Base-by-base conservation (phyloP, 352 stramenopile species). In the Phytophthora chlamydospora region DNA sequence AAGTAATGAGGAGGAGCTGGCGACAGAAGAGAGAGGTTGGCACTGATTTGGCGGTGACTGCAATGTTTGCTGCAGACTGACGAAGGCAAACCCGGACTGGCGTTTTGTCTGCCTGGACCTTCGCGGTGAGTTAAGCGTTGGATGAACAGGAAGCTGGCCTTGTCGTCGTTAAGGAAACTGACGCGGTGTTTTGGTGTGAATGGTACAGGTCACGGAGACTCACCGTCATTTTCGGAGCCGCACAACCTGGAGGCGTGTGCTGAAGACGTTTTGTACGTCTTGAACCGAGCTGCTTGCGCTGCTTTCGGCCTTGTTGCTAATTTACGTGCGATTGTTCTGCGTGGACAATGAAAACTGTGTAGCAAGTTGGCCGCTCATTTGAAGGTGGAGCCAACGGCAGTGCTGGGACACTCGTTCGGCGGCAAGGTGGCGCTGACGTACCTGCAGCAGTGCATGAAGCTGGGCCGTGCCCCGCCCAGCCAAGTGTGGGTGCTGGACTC, bases 341-440 rank as follows among this genome's bases (percentile, higher is more conserved):
- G 47, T 44, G 13, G 4, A 29, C 10, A 38, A 48, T 58, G 33
- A 38, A 35, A 32, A 29, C 4, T 27, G 0, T 44, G 11, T 47
- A 93, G 84, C 5, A 68, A 73, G 9, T 54, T 93, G 19, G 71
- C 76, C 2, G 72, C 73, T 17, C 47, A 80, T 46, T 66, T 93
- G 29, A 63, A 82, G 7, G 68, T 89, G 5, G 66, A 79, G 48
- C 83, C 83, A 9, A 77, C 89, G 39, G 78, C 78, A 6, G 69
- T 92, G 9, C 60, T 90, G 17, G 83, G 85, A 16, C 85, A 94
- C 55, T 94, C 85, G 13, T 94, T 92, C 44, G 83, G 85, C 17
- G 85, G 85, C 38, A 94, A 94, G 49, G 80, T 94, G 52, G 83
- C 85, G 35, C 43, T 94, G 11, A 80, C 66, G 51, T 92, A 92